Percentiles rank a stretch among this genome's conserved stretches.
These are phyloP conservation scores for Camellia sinensis DNA, from an alignment of 148 eudicot genomes.

Conservation along the genomic window DNA sequence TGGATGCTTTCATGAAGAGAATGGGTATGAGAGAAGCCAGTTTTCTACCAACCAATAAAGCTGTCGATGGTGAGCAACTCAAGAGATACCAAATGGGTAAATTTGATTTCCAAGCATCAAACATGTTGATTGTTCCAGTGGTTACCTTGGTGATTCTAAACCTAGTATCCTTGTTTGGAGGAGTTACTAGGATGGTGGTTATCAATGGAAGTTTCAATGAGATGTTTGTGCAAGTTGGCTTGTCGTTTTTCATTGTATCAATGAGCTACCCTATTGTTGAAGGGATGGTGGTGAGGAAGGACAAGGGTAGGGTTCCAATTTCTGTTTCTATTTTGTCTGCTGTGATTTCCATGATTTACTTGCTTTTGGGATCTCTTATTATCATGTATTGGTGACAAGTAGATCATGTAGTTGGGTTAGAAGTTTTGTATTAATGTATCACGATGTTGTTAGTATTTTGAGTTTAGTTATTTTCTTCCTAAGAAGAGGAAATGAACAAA, in stretches of 20 bases:
- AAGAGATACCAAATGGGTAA: slow-evolving; percentile 43
- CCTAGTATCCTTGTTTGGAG: slow-evolving; percentile 36
- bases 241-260: slow-evolving; percentile 39
- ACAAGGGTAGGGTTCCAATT: slow-evolving; percentile 46
- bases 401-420: too few species aligned
- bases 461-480: too few species aligned
- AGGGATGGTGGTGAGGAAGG: slow-evolving; percentile 67
- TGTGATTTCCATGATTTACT: slow-evolving; percentile 19
- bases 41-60: slow-evolving; percentile 63
- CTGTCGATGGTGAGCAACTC: slow-evolving; percentile 36
- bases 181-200: slow-evolving; percentile 24
- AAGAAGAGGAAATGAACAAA: too few species aligned
- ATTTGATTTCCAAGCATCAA: slow-evolving; percentile 57
- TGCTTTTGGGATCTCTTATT: slow-evolving; percentile 33
- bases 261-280: slow-evolving; percentile 56
- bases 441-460: too few species aligned
- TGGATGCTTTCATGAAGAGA: slow-evolving; percentile 37
- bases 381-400: neutral
- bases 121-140: slow-evolving; percentile 46
- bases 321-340: slow-evolving; percentile 24
- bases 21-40: slow-evolving; percentile 42
- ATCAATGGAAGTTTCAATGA: slow-evolving; percentile 13
- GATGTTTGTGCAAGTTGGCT: slow-evolving; percentile 41
- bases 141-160: slow-evolving; percentile 44
- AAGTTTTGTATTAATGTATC: too few species aligned